These are phyloP conservation scores for Plasmopara halstedii DNA, from an alignment of 352 stramenopile genomes.

Conservation along the genomic window DNA sequence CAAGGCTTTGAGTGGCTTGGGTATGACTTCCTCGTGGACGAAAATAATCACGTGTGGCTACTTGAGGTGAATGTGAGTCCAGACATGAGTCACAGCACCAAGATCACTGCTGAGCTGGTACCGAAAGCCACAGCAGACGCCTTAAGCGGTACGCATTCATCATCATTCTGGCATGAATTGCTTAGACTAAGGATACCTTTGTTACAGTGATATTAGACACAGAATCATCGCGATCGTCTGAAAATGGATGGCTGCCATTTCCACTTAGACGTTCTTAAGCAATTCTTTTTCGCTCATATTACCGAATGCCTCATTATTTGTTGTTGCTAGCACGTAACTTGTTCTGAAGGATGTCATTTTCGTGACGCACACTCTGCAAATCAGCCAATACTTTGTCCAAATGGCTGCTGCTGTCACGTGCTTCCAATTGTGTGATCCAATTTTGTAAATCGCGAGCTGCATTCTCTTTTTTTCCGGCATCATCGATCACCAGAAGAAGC, in stretches of 20 bases:
- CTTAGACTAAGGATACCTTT: neutral
- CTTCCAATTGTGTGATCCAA: slow-evolving; percentile 74
- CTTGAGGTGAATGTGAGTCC: slow-evolving; percentile 86
- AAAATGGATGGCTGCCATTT: slow-evolving; percentile 3
- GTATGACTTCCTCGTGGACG: slow-evolving; percentile 76
- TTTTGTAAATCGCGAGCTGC: slow-evolving; percentile 64
- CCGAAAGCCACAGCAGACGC: slow-evolving; percentile 41
- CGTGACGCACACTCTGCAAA: slow-evolving; percentile 53
- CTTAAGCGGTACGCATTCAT: slow-evolving; percentile 19
- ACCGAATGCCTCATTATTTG: slow-evolving; percentile 1
- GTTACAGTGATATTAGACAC: neutral
- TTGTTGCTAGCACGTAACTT: slow-evolving; percentile 28
- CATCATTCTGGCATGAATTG: neutral
- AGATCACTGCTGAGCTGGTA: slow-evolving; percentile 42
- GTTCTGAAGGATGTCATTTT: slow-evolving; percentile 58
- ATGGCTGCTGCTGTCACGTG: slow-evolving; percentile 59
- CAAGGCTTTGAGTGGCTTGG: slow-evolving; percentile 82
- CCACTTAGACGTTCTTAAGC: too few species aligned
- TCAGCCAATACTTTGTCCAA: slow-evolving; percentile 68
- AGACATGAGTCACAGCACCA: slow-evolving; percentile 75
- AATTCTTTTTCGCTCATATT: too few species aligned
- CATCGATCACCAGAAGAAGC: slow-evolving; percentile 50
- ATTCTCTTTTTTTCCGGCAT: slow-evolving; percentile 78
- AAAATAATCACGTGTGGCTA: slow-evolving; percentile 48
- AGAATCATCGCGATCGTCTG: neutral